Base-by-base conservation (phyloP, 176 grass and related monocot species). In the Otatea glauca region DNA sequence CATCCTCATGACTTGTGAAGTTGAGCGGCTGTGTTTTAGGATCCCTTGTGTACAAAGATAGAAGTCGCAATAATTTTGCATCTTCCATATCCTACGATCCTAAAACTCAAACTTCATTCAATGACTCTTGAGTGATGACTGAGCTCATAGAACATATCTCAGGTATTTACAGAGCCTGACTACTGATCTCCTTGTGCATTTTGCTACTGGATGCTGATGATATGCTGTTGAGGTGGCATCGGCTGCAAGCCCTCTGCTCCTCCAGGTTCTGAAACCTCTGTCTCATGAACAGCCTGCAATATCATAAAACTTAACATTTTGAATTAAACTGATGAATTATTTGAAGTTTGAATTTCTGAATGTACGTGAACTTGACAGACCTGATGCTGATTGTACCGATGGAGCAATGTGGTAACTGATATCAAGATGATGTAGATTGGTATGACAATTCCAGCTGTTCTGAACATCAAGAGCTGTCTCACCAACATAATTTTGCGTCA, bases 371-470 rank as follows among this genome's bases (percentile, higher is more conserved):
- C 72, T 77, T 44, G 38, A 60, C 47, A 64, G 11, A 89, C 68
- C 78, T 86, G 86, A 15, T 72, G 93, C 67, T 80, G 90, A 42
- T 74, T 82, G 11, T 49, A 82, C 21, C 63, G 59, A 49, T 81
- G 75, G 60, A 88, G 75, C 67, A 90, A 83, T 56, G 88, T 15
- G 3, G 75, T 80, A 58, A 81, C 15, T 77, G 85, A 70, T 77
- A 87, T 61, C 82, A 90, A 43, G 64, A 88, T 92, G 25, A 94
- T 70, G 76, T 92, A 88, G 32, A 94, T 56, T 49, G 93, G 90
- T 83, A 94, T 37, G 68, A 90, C 58, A 68, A 94, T 63, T 59
- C 88, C 93, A 49, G 70, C 90, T 51, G 85, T 90, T 87, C 90
- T 94, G 70, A 94, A 53, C 66, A 92, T 72, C 35, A 90, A 18